Evolutionary conservation across 257 asterid species (phyloP).

Genomic region (Solanum commersonii): DNA sequence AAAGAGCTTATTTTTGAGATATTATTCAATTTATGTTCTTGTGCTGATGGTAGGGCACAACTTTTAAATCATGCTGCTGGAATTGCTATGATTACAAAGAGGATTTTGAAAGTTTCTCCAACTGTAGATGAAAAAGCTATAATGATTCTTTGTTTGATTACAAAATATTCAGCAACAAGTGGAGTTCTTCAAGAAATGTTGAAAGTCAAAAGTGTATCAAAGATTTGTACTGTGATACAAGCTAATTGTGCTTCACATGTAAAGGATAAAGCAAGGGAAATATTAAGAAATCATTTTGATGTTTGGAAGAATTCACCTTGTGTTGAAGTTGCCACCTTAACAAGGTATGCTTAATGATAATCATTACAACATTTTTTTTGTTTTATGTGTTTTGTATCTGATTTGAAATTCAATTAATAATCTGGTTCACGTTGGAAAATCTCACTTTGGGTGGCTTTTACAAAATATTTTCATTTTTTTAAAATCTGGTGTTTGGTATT

Average conservation of each 20-base stretch:
- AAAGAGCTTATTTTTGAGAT: conserved; percentile 36
- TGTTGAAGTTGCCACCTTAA: conserved; percentile 21
- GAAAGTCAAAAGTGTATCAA: conserved; percentile 37
- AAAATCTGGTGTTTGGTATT: not conserved
- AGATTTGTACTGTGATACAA: conserved; percentile 46
- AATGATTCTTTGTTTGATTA: conserved; percentile 22
- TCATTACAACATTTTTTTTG: not conserved
- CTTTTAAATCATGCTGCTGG: conserved; percentile 48
- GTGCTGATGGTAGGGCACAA: conserved; percentile 65
- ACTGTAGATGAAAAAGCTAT: conserved; percentile 38
- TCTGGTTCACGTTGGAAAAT: not conserved
- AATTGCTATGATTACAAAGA: conserved; percentile 30
- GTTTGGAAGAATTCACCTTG: conserved; percentile 49
- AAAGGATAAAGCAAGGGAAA: conserved; percentile 41
- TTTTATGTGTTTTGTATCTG: not conserved
- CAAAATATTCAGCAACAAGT: conserved; percentile 25
- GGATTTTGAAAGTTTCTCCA: conserved; percentile 37
- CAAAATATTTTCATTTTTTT: not conserved
- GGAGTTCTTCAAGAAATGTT: conserved; percentile 45
- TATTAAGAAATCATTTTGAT: conserved; percentile 28
- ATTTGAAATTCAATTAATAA: not conserved
- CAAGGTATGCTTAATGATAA: not conserved
- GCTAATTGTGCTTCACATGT: conserved; percentile 13
- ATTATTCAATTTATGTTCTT: conserved; percentile 27
- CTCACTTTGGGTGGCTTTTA: not conserved